Evolutionary conservation across 129 eudicot species (phyloP).

Genomic region (Daucus carota): DNA sequence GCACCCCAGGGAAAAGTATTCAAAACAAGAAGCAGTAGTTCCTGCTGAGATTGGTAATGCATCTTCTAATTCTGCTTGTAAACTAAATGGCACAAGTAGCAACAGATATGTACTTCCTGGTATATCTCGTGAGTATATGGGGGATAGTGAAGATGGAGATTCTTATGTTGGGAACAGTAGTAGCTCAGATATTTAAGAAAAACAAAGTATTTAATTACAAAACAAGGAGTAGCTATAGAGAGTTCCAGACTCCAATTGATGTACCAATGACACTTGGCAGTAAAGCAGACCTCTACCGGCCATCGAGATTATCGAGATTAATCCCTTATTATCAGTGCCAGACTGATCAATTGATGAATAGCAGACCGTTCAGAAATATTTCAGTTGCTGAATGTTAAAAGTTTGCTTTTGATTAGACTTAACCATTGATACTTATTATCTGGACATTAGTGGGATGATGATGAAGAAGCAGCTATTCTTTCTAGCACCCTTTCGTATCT

Average conservation of each 20-base stretch:
- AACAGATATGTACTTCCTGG: neutral
- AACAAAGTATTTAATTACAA: neutral
- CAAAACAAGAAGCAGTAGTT: constrained; percentile 22
- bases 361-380: neutral
- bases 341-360: neutral
- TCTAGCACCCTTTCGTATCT: neutral
- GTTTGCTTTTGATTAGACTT: neutral
- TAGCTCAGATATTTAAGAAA: neutral
- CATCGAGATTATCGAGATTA: neutral
- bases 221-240: neutral
- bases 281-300: neutral
- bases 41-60: constrained; percentile 2
- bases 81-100: neutral
- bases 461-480: neutral
- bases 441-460: neutral
- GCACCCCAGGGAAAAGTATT: constrained; percentile 3
- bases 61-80: constrained; percentile 24
- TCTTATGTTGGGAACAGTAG: neutral
- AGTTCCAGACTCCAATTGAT: neutral
- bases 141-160: neutral
- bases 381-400: neutral
- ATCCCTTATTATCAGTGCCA: neutral
- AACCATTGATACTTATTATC: neutral
- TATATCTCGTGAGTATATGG: neutral
- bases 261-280: neutral